These are phyloP conservation scores for Delphinella strobiligena DNA, from an alignment of 2,329 filamentous ascomycete genomes.

Conservation along the genomic window DNA sequence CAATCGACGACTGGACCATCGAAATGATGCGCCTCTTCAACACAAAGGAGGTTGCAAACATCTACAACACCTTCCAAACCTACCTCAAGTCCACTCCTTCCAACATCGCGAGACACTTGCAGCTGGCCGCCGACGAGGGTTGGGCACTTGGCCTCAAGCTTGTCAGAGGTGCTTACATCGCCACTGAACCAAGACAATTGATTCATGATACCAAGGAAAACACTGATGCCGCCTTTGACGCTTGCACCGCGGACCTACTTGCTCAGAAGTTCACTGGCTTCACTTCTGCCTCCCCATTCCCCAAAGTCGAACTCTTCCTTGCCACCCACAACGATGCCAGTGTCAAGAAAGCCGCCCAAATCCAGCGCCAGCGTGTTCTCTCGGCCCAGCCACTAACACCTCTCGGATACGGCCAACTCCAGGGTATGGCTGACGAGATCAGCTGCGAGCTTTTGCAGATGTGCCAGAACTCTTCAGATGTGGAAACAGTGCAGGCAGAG, in stretches of 20 bases:
- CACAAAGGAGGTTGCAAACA: conserved; percentile 20
- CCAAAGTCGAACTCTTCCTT: conserved; percentile 15
- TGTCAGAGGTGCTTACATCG: conserved; percentile 42
- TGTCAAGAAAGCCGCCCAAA: conserved; percentile 11
- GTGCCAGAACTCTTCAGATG: conserved; percentile 10
- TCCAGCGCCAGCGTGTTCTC: conserved; percentile 11
- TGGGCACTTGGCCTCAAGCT: conserved; percentile 41
- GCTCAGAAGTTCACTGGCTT: conserved; percentile 15
- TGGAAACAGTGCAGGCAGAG: neutral
- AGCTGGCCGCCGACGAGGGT: conserved; percentile 32
- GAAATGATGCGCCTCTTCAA: conserved; percentile 43
- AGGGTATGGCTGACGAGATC: conserved; percentile 19
- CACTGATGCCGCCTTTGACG: conserved; percentile 17
- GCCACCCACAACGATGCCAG: conserved; percentile 20
- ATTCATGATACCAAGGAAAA: conserved; percentile 18
- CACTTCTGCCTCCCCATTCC: conserved; percentile 9
- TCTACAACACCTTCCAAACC: conserved; percentile 42
- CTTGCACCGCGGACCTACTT: conserved; percentile 14
- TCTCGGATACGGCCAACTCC: conserved; percentile 16
- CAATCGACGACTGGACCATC: conserved; percentile 42
- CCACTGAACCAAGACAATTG: conserved; percentile 26
- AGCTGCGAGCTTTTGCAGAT: conserved; percentile 14
- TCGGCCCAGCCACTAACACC: conserved; percentile 3
- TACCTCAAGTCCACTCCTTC: conserved; percentile 38
- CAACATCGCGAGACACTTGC: conserved; percentile 34